Evolutionary conservation across 1,284 basidiomycete species (phyloP), one percentile per base, ranked within the genome.

Genomic region (Ceratorhiza oryzae-sativae): DNA sequence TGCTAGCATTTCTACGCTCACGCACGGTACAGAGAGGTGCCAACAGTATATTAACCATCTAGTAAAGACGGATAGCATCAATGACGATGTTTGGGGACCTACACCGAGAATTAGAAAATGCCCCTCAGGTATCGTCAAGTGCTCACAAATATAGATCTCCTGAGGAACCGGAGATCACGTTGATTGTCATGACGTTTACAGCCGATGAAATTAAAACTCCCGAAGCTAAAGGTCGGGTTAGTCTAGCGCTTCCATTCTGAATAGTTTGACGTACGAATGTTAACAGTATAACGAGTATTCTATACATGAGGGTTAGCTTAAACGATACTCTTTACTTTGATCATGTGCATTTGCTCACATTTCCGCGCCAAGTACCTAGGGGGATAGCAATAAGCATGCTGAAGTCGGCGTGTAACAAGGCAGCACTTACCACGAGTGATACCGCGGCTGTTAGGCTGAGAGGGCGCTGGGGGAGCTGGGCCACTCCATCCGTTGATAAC

Each of bases 401-500:
- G 8, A 67, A 59, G 15, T 15, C 5, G 18, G 15, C 8, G 2
- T 36, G 13, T 10, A 9, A 12, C n/a, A 23, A 45, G 34, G 13
- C 20, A 20, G 12, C 25, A n/a, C 49, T 53, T 70, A 56, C 72
- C 73, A 20, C 73, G 73, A 58, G 73, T 74, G 34, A 74, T 51
- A 25, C 73, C 73, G 46, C 73, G 73, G 55, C 71, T 72, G 27
- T 74, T 53, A 20, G 63, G 60, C 42, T 74, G 53, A 32, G n/a
- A 56, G 20, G 73, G 73, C n/a, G 71, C 71, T 6, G 71, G 25
- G 25, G 73, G 73, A 41, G 73, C 53, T 20, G 71, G 60, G 6
- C 73, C 65, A 36, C 62, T 58, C 73, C 73, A 74, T 6, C 59
- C 59, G 48, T 74, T 74, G 55, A 74, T 65, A 9, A 39, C 41